Percentiles rank a stretch among this genome's conserved stretches.
Conservation (phyloP, 495 filamentous ascomycete genomes). For the Terfezia claveryi region DNA sequence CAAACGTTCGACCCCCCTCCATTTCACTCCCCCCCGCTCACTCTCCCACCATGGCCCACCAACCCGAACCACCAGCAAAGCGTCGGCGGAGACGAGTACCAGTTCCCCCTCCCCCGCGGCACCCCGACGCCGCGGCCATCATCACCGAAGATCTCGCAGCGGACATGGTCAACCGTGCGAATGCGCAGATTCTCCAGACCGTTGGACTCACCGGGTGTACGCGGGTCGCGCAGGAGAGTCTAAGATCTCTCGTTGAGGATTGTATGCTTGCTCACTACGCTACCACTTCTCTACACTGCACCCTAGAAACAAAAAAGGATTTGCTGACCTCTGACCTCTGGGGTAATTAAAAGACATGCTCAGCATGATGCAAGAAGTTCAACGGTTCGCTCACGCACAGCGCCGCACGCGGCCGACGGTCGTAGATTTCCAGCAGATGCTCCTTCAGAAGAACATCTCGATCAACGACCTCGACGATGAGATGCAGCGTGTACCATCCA, state of each 20-base stretch:
- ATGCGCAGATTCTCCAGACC: conserved; percentile 30
- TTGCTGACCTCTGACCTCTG: too few species aligned
- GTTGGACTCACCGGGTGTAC: conserved; percentile 38
- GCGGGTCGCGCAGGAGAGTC: conserved; percentile 34
- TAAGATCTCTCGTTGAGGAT: conserved; percentile 36
- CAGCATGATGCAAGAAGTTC: conserved; percentile 32
- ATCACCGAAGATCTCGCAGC: conserved; percentile 25
- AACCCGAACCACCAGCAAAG: conserved; percentile 2
- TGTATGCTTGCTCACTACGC: conserved; percentile 26
- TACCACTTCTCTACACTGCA: too few species aligned
- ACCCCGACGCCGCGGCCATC: conserved; percentile 10
- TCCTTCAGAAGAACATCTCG: conserved; percentile 27
- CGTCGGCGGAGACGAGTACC: conserved; percentile 12
- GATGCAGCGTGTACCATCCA: conserved; percentile 8
- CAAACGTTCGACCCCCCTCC: too few species aligned
- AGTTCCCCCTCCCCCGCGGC: conserved; percentile 7
- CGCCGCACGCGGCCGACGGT: conserved; percentile 41
- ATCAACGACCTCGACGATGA: conserved; percentile 22
- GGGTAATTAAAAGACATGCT: background rate
- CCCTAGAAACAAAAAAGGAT: too few species aligned
- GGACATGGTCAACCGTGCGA: conserved; percentile 33
- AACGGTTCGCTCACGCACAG: conserved; percentile 36
- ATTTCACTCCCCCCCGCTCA: too few species aligned
- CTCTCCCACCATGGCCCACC: too few species aligned
- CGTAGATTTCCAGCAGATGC: conserved; percentile 45